Evolutionary conservation across 2,329 filamentous ascomycete genomes (phyloP).

Genomic region (Fragosphaeria purpurea): DNA sequence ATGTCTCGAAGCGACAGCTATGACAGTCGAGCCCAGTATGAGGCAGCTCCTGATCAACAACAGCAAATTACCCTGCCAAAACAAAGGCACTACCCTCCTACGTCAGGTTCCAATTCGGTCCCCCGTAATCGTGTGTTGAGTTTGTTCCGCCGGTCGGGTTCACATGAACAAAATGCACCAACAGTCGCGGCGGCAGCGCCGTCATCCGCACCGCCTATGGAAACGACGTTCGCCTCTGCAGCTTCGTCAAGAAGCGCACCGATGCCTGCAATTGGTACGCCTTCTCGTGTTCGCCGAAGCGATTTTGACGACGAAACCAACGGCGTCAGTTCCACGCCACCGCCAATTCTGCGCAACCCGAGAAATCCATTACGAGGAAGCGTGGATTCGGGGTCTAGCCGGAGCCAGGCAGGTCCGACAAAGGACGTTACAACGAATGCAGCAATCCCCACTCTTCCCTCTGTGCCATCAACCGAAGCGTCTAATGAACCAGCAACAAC

Average conservation of each 20-base stretch:
- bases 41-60: constrained; percentile 6
- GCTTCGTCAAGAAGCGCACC: constrained; percentile 5
- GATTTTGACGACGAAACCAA: constrained; percentile 26
- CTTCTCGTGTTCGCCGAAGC: constrained; percentile 28
- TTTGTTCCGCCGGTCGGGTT: constrained; percentile 42
- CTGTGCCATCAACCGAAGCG: neutral
- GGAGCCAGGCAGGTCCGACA: neutral
- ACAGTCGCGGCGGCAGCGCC: constrained; percentile 14
- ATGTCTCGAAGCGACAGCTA: constrained; percentile 18
- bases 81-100: constrained; percentile 40
- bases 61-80: constrained; percentile 12
- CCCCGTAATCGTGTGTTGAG: constrained; percentile 36
- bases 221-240: constrained; percentile 13
- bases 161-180: constrained; percentile 17
- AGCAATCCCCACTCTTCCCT: no score
- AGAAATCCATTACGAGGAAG: constrained; percentile 10
- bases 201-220: constrained; percentile 15
- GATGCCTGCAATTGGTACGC: constrained; percentile 25
- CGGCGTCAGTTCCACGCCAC: constrained; percentile 40
- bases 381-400: neutral
- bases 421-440: no score
- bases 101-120: constrained; percentile 28
- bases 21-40: constrained; percentile 11
- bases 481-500: neutral
- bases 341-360: constrained; percentile 42